A percentile compares a stretch with the other conserved stretches of the same genome.
Conservation (phyloP, 2,329 filamentous ascomycete species). For the Helicocarpus griseus region DNA sequence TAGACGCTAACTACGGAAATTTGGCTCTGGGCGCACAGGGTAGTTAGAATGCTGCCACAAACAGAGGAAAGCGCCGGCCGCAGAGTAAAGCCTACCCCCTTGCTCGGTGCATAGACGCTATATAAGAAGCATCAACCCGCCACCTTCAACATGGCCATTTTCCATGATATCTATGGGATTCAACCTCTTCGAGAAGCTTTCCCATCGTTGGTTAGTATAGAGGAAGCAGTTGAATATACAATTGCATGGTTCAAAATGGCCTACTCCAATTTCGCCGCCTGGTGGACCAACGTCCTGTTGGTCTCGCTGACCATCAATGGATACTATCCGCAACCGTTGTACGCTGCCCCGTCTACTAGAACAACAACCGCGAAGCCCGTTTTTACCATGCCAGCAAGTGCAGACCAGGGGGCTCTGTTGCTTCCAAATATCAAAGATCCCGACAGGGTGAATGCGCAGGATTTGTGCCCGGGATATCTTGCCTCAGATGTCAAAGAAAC, state of each 20-base stretch:
- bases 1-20: neutral
- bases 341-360: neutral
- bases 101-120: neutral
- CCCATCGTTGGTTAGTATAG: neutral
- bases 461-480: conserved; percentile 52
- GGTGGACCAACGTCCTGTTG: neutral
- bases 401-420: conserved; percentile 38
- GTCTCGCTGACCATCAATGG: neutral
- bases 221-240: too few relatives aligned
- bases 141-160: neutral
- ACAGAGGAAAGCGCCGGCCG: neutral
- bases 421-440: conserved; percentile 58
- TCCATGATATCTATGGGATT: neutral
- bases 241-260: neutral
- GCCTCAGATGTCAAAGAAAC: conserved; percentile 41
- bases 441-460: conserved; percentile 52
- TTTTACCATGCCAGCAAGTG: conserved; percentile 41
- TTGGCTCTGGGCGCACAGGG: neutral
- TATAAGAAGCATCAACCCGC: neutral
- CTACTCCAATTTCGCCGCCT: neutral
- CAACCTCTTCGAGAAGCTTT: neutral
- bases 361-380: conserved; percentile 6
- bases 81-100: neutral
- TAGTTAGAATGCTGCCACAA: neutral
- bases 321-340: neutral